Conservation (phyloP, 176 grass and related monocot species). For the Aegilops umbellulata region DNA sequence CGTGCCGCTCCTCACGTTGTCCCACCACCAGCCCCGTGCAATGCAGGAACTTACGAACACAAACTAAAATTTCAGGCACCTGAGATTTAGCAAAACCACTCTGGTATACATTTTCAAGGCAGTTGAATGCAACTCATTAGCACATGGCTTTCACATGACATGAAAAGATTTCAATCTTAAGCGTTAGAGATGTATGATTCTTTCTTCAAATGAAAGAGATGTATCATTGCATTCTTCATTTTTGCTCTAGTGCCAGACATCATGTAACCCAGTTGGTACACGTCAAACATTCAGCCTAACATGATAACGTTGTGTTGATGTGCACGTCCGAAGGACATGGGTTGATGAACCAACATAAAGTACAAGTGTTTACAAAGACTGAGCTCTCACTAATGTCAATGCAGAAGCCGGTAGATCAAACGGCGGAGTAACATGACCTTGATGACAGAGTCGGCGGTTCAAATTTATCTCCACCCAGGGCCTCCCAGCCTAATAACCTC, state of each 20-base stretch:
- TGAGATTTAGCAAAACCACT: too few species aligned
- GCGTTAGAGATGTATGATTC: too few species aligned
- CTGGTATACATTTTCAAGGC: background rate
- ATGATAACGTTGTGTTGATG: background rate
- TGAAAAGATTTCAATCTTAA: background rate
- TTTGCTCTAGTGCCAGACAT: background rate
- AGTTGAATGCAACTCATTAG: background rate
- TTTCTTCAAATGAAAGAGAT: too few species aligned
- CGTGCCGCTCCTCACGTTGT: too few species aligned
- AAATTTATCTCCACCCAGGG: conserved; percentile 61
- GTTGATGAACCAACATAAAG: background rate
- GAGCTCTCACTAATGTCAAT: background rate
- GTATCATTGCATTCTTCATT: background rate
- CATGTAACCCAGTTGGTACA: background rate
- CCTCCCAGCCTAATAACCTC: conserved; percentile 85
- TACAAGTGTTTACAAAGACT: background rate
- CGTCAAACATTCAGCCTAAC: background rate
- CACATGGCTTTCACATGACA: background rate
- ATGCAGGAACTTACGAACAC: too few species aligned
- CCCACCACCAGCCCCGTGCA: too few species aligned
- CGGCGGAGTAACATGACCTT: background rate
- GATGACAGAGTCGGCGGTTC: background rate
- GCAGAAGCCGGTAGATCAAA: background rate
- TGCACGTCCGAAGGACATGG: background rate
- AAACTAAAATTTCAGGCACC: too few species aligned